Percentiles rank a stretch among this genome's conserved stretches.
Evolutionary conservation across 768 basidiomycete genomes (phyloP).

Genomic region (Lentinula detonsa): DNA sequence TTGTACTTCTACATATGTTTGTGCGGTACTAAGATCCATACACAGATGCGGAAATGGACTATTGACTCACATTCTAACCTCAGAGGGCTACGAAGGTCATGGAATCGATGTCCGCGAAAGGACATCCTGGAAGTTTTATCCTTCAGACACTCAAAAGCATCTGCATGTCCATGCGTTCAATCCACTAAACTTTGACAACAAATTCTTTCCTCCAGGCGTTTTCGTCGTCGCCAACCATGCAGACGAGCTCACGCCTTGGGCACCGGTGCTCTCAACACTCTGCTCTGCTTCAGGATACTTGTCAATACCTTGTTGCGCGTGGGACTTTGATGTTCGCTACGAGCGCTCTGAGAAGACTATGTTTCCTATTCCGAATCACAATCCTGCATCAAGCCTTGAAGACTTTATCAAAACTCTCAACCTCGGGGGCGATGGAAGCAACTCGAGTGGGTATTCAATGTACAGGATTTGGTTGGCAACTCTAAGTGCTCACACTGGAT

Average conservation of each 20-base stretch:
- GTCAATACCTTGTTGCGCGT: slow-evolving; percentile 89
- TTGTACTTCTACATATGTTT: slow-evolving; percentile 13
- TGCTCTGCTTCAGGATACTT: slow-evolving; percentile 60
- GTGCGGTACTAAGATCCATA: neutral
- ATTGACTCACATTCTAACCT: slow-evolving; percentile 77
- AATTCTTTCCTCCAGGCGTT: slow-evolving; percentile 24
- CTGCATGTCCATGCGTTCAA: slow-evolving; percentile 71
- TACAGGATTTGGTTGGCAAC: slow-evolving; percentile 87
- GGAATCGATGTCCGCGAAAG: slow-evolving; percentile 87
- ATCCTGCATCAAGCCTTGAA: neutral
- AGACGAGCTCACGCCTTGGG: slow-evolving; percentile 94
- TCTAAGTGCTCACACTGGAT: slow-evolving; percentile 70
- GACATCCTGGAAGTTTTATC: slow-evolving; percentile 79
- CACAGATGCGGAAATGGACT: slow-evolving; percentile 88
- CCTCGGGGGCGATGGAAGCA: slow-evolving; percentile 56
- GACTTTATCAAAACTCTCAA: slow-evolving; percentile 39
- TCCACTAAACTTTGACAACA: slow-evolving; percentile 33
- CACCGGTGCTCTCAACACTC: slow-evolving; percentile 73
- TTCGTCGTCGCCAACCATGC: slow-evolving; percentile 96
- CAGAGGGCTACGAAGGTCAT: slow-evolving; percentile 79
- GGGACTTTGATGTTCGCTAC: slow-evolving; percentile 67
- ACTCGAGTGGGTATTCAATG: slow-evolving; percentile 62
- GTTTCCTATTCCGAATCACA: slow-evolving; percentile 18
- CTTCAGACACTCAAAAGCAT: slow-evolving; percentile 48
- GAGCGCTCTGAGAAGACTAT: slow-evolving; percentile 38